Base-by-base conservation (phyloP, 305 asterid genomes). In the Plantago lanceolata region DNA sequence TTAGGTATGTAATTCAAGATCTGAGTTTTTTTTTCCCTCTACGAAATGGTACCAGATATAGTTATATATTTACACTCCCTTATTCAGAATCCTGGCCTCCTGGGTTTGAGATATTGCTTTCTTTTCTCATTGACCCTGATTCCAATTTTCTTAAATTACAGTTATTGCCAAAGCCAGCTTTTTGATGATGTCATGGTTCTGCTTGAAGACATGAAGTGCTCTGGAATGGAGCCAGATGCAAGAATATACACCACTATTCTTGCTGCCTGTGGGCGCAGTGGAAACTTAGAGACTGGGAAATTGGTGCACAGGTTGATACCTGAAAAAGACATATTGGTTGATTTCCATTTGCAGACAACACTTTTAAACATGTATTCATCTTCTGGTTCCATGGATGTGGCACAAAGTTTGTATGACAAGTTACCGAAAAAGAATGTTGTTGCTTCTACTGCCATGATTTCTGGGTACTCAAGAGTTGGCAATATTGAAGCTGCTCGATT, bases 361-460 rank as follows among this genome's bases (percentile, higher is more conserved):
- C 86, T 88, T 24, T 53, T 90, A 50, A 82, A 61, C 84, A 81
- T 90, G 96, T 85, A 85, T 68, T 76, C 85, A 77, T 65, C 77
- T 67, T 84, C 77, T 65, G 95, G 86, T n/a, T 73, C 80, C 35
- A 88, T 88, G 84, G 94, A 88, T 52, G 63, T 70, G 50, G 95
- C 97, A 31, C 83, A 77, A 66, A 69, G 67, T 64, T 64, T 90
- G 75, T 88, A 85, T 40, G 80, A 83, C 16, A 66, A 67, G 47
- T 62, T 90, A 78, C 71, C 69, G 47, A 64, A 68, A 1, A 82
- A 74, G 71, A 20, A 82, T 63, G 77, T 84, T 14, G 83, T 85
- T 76, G 84, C 77, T 71, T 84, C 95, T 5, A 90, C 96, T 47
- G 78, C 86, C 74, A 81, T 88, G 88, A 72, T 90, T 65, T 71